Evolutionary conservation across 306 rosid species (phyloP), one percentile per base, ranked within the genome.

Genomic region (Biancaea sappan): DNA sequence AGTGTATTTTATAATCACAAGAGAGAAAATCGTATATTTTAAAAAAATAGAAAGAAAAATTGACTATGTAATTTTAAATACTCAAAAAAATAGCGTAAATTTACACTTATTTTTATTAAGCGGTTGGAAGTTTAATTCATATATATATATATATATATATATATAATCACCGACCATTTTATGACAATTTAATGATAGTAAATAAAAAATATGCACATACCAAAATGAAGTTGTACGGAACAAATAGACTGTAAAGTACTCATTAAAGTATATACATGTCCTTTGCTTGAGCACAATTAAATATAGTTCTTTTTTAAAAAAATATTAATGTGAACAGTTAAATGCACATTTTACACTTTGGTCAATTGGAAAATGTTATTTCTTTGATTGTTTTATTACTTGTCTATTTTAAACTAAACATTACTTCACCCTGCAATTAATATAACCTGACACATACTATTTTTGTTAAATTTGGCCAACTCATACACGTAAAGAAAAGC

Each of bases 161-260:
- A 70, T 47, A n/a, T n/a, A n/a, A n/a, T n/a, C n/a, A n/a, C 73
- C 40, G 40, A 38, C 44, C 19, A 38, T 38, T 31, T 29, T 21
- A 71, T 40, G 34, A 51, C 22, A 10, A 52, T 75, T 54, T 66
- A 40, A 44, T 64, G 63, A 38, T 52, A 31, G 35, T 22, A 21
- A 68, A 25, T 29, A 44, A 38, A 61, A 66, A 63, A 70, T 22
- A 22, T 61, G 5, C 43, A 15, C 43, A 15, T 75, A 35, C 58
- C 66, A 38, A 26, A 26, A 62, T 63, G 73, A 38, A 37, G 66
- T 32, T 64, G 91, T 87, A 87, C 85, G 88, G 91, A 79, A 50
- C 35, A 74, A 22, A 2, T 40, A 46, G 72, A 58, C 37, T n/a
- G 28, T 28, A 13, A 79, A 51, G 86, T 51, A 84, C 85, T n/a